Percentiles rank a stretch among this genome's conserved stretches.
These are phyloP conservation scores for Fraxinus sp. DNA, from an alignment of 305 asterid species.

Conservation along the genomic window DNA sequence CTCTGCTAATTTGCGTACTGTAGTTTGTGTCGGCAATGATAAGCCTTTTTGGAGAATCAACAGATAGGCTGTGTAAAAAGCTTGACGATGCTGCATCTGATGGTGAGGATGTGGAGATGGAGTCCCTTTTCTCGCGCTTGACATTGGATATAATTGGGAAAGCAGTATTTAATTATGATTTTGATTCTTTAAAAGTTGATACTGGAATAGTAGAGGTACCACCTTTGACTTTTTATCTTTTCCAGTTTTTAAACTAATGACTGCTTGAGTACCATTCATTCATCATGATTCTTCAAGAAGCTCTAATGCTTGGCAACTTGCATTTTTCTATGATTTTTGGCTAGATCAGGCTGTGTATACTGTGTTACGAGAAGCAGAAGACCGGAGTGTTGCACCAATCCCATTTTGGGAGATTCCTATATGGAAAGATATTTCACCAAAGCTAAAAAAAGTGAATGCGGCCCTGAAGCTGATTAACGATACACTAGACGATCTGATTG, in stretches of 20 bases:
- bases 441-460: constrained; percentile 73
- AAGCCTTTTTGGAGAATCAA: constrained; percentile 80
- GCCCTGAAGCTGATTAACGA: constrained; percentile 82
- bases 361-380: constrained; percentile 92
- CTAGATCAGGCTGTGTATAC: constrained; percentile 87
- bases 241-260: constrained; percentile 14
- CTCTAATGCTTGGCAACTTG: constrained; percentile 17
- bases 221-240: constrained; percentile 15
- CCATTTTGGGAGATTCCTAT: constrained; percentile 97
- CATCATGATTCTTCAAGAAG: constrained; percentile 15
- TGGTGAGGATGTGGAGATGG: constrained; percentile 97
- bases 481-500: constrained; percentile 75
- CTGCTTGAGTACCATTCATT: constrained; percentile 2
- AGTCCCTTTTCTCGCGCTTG: constrained; percentile 94
- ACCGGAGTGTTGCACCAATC: constrained; percentile 87
- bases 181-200: constrained; percentile 84
- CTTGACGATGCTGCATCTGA: constrained; percentile 90
- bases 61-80: constrained; percentile 77
- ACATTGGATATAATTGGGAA: constrained; percentile 94
- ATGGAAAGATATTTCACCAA: constrained; percentile 97
- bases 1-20: constrained; percentile 19
- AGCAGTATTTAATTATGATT: constrained; percentile 96
- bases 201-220: constrained; percentile 90
- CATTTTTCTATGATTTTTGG: constrained; percentile 19
- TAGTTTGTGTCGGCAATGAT: constrained; percentile 96